phyloP scores from a whole-genome alignment of 1,139 yeast species.

The Oligophagozyma castellii region DNA sequence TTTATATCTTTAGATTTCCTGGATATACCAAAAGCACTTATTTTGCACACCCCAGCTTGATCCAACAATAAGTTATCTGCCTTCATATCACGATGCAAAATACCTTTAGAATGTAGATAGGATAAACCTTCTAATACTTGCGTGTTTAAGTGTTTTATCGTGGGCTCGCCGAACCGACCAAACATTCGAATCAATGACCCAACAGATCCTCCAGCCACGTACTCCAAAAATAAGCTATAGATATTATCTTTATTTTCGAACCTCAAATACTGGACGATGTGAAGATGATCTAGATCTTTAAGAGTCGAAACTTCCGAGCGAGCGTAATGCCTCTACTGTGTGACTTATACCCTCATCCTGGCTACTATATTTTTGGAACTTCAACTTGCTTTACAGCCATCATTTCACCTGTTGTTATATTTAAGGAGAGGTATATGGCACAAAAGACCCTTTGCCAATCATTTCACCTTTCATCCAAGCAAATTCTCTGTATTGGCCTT shows the following conservation, averaged over 20 bases:
- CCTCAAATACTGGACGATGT: constrained; percentile 91
- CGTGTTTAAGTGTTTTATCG: constrained; percentile 58
- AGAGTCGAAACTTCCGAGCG: constrained; percentile 90
- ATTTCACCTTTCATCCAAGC: constrained; percentile 98
- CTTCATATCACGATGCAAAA: constrained; percentile 87
- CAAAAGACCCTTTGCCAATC: constrained; percentile 94
- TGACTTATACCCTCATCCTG: constrained; percentile 33
- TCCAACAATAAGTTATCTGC: constrained; percentile 88
- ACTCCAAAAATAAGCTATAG: constrained; percentile 80
- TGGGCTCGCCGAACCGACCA: constrained; percentile 72
- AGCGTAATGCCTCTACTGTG: constrained; percentile 68
- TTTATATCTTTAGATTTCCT: constrained; percentile 79
- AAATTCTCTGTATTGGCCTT: constrained; percentile 67
- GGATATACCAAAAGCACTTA: constrained; percentile 94
- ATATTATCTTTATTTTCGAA: constrained; percentile 67
- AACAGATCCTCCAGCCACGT: constrained; percentile 96
- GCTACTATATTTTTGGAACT: constrained; percentile 37
- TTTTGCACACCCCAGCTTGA: constrained; percentile 87
- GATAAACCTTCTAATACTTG: constrained; percentile 79
- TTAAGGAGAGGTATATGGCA: constrained; percentile 82
- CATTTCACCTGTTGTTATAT: constrained; percentile 97
- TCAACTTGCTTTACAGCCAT: constrained; percentile 94
- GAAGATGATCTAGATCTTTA: constrained; percentile 86
- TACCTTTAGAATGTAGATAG: constrained; percentile 76
- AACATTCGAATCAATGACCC: constrained; percentile 73